Conservation (phyloP, 2,329 filamentous ascomycete genomes). For the Xylaria sp. region DNA sequence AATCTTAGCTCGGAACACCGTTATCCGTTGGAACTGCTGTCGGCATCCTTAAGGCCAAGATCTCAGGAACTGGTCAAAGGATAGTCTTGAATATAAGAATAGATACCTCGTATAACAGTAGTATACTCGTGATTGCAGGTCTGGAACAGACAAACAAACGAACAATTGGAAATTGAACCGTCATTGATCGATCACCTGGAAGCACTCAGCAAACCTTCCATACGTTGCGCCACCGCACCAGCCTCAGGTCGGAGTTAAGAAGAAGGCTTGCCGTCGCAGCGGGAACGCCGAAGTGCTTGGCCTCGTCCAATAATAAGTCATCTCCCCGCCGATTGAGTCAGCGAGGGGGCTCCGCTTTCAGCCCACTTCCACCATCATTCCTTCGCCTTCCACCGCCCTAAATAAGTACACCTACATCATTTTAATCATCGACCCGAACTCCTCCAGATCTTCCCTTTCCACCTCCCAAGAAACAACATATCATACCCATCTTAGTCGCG, state of each 20-base stretch:
- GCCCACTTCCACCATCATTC: constrained; percentile 36
- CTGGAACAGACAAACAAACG: too few species aligned
- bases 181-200: too few species aligned
- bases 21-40: not conserved
- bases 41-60: not conserved
- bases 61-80: too few species aligned
- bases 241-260: not conserved
- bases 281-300: too few species aligned
- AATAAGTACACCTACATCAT: constrained; percentile 24
- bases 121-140: too few species aligned
- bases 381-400: constrained; percentile 36
- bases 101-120: too few species aligned
- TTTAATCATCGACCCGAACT: constrained; percentile 8
- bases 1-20: not conserved
- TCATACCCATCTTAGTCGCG: not conserved
- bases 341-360: constrained; percentile 32
- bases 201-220: not conserved
- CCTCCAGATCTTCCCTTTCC: constrained; percentile 1
- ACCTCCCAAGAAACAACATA: not conserved
- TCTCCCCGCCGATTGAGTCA: constrained; percentile 38
- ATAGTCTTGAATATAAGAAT: too few species aligned
- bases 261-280: too few species aligned
- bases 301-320: too few species aligned
- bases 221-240: not conserved
- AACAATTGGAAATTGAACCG: too few species aligned